Evolutionary conservation across 768 basidiomycete species (phyloP).

Genomic region (Psilocybe cubensis): DNA sequence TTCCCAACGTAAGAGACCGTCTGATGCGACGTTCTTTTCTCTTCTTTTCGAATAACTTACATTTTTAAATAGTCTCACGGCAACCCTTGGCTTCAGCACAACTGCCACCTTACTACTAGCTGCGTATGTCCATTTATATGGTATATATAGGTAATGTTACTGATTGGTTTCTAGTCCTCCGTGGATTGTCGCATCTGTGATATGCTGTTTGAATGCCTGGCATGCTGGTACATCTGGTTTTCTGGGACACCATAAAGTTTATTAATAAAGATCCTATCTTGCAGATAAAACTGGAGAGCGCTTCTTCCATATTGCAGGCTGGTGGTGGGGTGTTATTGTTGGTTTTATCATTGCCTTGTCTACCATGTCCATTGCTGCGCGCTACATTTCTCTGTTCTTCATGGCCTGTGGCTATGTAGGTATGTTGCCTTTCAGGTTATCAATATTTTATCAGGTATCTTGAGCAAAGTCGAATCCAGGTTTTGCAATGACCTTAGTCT

Average conservation of each 20-base stretch:
- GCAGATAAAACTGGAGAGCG: slow-evolving; percentile 63
- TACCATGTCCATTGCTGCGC: slow-evolving; percentile 51
- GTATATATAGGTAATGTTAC: neutral
- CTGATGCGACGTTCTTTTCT: neutral
- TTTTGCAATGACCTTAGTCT: slow-evolving; percentile 54
- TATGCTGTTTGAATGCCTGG: slow-evolving; percentile 57
- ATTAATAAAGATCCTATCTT: neutral
- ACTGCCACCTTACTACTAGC: slow-evolving; percentile 61
- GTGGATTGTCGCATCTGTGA: slow-evolving; percentile 57
- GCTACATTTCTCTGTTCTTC: slow-evolving; percentile 66
- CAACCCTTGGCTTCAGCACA: slow-evolving; percentile 67
- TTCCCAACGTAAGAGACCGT: slow-evolving; percentile 48
- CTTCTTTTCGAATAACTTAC: neutral
- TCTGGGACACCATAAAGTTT: neutral
- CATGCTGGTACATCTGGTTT: slow-evolving; percentile 40
- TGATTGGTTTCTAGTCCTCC: slow-evolving; percentile 53
- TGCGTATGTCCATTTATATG: slow-evolving; percentile 45
- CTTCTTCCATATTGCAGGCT: slow-evolving; percentile 59
- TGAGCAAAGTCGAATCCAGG: slow-evolving; percentile 23
- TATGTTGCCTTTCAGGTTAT: slow-evolving; percentile 8
- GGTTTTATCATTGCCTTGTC: slow-evolving; percentile 65
- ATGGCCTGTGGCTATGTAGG: slow-evolving; percentile 57
- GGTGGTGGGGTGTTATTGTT: slow-evolving; percentile 65
- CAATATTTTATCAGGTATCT: neutral
- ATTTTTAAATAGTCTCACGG: slow-evolving; percentile 44